phyloP scores from a whole-genome alignment of 768 basidiomycete species.

The Cystofilobasidium capitatum region DNA sequence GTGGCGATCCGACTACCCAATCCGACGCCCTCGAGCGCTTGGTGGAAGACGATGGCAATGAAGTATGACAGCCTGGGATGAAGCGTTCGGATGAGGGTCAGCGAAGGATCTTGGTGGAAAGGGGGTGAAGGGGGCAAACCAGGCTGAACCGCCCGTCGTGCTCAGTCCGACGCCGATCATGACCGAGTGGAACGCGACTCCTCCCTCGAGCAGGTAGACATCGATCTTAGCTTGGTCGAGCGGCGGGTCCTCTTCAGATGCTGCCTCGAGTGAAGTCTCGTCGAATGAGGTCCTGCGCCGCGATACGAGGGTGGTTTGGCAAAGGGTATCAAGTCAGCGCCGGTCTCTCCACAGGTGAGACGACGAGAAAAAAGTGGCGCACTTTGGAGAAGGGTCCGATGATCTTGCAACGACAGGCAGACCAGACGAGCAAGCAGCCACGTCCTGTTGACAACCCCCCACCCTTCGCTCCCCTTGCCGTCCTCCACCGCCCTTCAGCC shows the following conservation, averaged over 20 bases:
- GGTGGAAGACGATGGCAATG: slow-evolving; percentile 25
- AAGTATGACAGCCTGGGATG: slow-evolving; percentile 38
- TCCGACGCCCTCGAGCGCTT: slow-evolving; percentile 34
- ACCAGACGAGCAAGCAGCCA: no score
- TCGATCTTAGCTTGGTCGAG: slow-evolving; percentile 33
- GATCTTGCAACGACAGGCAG: no score
- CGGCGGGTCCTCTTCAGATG: slow-evolving; percentile 22
- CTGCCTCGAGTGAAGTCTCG: background rate
- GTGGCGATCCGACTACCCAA: slow-evolving; percentile 35
- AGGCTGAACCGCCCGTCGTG: slow-evolving; percentile 27
- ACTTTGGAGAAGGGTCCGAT: no score
- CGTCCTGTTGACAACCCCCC: no score
- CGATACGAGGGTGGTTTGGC: background rate
- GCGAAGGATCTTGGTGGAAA: no score
- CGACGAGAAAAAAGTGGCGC: no score
- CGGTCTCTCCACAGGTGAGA: background rate
- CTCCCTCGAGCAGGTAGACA: slow-evolving; percentile 28
- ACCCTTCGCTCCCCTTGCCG: background rate
- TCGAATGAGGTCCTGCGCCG: background rate
- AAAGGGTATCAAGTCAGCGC: no score
- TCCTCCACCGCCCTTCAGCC: background rate
- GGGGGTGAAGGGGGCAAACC: background rate
- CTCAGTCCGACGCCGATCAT: slow-evolving; percentile 41
- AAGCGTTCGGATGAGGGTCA: no score
- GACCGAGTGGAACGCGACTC: slow-evolving; percentile 37